Conservation (phyloP, 2,329 filamentous ascomycete species). For the Xylariaceae sp. region DNA sequence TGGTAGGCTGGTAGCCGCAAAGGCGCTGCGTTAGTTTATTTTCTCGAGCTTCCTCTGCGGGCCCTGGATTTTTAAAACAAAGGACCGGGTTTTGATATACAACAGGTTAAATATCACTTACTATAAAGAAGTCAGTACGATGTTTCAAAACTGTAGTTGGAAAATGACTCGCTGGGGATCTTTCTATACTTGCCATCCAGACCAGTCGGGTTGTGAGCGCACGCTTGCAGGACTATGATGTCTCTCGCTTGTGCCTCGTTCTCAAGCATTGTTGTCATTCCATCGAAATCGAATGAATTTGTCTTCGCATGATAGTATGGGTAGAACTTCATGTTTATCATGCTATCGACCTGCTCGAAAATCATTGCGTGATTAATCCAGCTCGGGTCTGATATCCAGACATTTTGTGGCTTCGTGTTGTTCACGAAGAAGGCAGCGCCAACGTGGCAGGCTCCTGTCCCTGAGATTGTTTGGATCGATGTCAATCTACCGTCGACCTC, state of each 20-base stretch:
- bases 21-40: too few species aligned
- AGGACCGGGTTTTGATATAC: too few species aligned
- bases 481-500: constrained; percentile 16
- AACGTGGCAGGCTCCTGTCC: constrained; percentile 36
- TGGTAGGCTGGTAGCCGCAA: too few species aligned
- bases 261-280: constrained; percentile 27
- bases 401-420: constrained; percentile 19
- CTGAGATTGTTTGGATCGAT: constrained; percentile 36
- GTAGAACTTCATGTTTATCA: constrained; percentile 24
- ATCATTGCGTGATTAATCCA: constrained; percentile 34
- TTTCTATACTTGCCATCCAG: too few species aligned
- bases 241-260: constrained; percentile 27
- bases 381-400: constrained; percentile 34
- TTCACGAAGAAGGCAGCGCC: constrained; percentile 27
- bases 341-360: constrained; percentile 25
- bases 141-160: too few species aligned
- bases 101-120: too few species aligned
- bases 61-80: too few species aligned
- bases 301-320: constrained; percentile 31
- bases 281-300: constrained; percentile 30
- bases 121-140: too few species aligned
- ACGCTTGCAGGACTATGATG: constrained; percentile 37
- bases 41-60: too few species aligned
- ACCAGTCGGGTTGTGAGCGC: constrained; percentile 40
- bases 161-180: too few species aligned